Evolutionary conservation across 257 asterid species (phyloP).

Genomic region (Forsythia suspensa): DNA sequence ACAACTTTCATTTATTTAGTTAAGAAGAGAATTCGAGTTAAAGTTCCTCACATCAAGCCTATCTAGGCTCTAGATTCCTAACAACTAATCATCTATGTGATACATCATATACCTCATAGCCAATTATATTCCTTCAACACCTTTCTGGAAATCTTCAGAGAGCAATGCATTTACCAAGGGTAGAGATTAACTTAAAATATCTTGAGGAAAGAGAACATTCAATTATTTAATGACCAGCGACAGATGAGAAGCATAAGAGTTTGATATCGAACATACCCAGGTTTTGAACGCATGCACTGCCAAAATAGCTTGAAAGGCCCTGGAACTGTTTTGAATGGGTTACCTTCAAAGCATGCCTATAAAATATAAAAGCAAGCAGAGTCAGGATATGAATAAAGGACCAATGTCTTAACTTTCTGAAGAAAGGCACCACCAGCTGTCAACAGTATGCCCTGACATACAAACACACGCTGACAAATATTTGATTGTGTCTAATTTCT

Average conservation of each 20-base stretch:
- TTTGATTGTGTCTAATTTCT: not conserved
- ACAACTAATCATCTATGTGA: not conserved
- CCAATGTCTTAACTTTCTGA: not conserved
- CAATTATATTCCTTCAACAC: not conserved
- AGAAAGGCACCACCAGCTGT: not conserved
- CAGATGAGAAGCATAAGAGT: not conserved
- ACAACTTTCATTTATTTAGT: constrained; percentile 1
- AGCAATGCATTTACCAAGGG: constrained; percentile 8
- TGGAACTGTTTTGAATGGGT: constrained; percentile 93
- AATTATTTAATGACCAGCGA: not conserved
- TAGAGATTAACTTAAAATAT: not conserved
- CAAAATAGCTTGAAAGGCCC: constrained; percentile 94
- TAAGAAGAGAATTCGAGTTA: not conserved
- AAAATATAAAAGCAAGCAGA: constrained; percentile 7
- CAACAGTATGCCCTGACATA: not conserved
- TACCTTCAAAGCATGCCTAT: constrained; percentile 95
- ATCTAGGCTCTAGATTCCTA: not conserved
- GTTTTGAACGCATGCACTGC: constrained; percentile 93
- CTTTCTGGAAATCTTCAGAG: not conserved
- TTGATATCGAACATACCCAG: constrained; percentile 56
- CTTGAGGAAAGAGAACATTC: not conserved
- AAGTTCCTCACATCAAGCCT: not conserved
- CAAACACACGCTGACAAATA: not conserved
- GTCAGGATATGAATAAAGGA: not conserved
- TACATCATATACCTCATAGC: not conserved